Evolutionary conservation across 2,329 filamentous ascomycete genomes (phyloP).

Genomic region (Alternaria viburni): DNA sequence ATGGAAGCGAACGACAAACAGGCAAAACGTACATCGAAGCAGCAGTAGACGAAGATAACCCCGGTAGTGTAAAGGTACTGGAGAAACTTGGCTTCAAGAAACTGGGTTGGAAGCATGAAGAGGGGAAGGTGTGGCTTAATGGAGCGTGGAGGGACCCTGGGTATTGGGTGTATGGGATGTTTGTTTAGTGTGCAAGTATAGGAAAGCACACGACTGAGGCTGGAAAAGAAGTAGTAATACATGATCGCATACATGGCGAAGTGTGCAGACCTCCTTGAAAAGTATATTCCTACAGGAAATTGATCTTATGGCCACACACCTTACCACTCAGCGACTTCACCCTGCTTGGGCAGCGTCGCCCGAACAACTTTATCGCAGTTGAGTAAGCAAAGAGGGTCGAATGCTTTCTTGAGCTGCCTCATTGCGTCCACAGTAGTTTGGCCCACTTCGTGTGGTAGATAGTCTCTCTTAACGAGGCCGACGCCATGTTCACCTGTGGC

Average conservation of each 20-base stretch:
- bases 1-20: background rate
- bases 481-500: constrained; percentile 87
- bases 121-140: constrained; percentile 29
- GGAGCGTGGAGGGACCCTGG: constrained; percentile 32
- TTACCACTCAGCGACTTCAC: constrained; percentile 58
- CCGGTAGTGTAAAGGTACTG: constrained; percentile 27
- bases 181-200: constrained; percentile 8
- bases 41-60: constrained; percentile 28
- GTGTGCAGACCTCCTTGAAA: background rate
- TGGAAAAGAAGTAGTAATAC: background rate
- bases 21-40: constrained; percentile 33
- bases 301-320: background rate
- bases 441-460: constrained; percentile 78
- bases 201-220: background rate
- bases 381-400: constrained; percentile 73
- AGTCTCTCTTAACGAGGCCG: constrained; percentile 83
- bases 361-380: constrained; percentile 72
- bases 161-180: constrained; percentile 31
- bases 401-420: constrained; percentile 83
- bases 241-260: background rate
- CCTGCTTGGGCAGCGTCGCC: constrained; percentile 56
- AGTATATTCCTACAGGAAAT: background rate
- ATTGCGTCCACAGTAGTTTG: constrained; percentile 78
- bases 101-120: constrained; percentile 29
- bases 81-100: constrained; percentile 32